Evolutionary conservation across 345 rosid genomes (phyloP).

Genomic region (Linum lewisii): DNA sequence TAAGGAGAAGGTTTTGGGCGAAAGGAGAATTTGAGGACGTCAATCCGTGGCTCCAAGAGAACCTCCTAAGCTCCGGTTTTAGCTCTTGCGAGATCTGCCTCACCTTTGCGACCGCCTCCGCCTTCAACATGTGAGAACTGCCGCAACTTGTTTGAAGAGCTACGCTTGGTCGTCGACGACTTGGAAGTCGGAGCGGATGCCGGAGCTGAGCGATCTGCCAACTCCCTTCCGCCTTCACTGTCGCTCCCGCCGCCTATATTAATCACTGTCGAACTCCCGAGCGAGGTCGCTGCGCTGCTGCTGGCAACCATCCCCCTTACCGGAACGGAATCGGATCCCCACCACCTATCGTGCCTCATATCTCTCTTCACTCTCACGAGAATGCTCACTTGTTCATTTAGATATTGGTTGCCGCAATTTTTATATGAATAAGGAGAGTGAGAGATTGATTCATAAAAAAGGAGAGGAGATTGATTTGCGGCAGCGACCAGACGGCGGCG

Average conservation of each 20-base stretch:
- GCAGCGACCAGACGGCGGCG: too few species aligned
- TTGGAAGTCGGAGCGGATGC: conserved; percentile 41
- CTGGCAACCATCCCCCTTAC: conserved; percentile 12
- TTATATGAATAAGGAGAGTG: too few species aligned
- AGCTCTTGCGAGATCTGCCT: conserved; percentile 77
- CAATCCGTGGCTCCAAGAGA: conserved; percentile 66
- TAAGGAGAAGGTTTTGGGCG: conserved; percentile 37
- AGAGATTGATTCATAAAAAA: too few species aligned
- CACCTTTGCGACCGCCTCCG: conserved; percentile 92
- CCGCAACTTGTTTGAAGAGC: conserved; percentile 48
- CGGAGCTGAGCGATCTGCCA: conserved; percentile 13
- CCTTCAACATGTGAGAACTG: conserved; percentile 84
- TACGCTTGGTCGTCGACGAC: conserved; percentile 64
- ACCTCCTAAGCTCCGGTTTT: conserved; percentile 53
- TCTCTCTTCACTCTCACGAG: conserved; percentile 28
- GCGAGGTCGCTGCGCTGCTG: conserved; percentile 43
- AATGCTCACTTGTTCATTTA: too few species aligned
- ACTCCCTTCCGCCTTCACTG: conserved; percentile 15
- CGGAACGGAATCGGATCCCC: conserved; percentile 77
- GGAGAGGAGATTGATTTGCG: too few species aligned
- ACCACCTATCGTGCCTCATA: conserved; percentile 61
- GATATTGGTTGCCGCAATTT: too few species aligned
- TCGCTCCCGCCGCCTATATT: conserved; percentile 14
- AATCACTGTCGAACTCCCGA: conserved; percentile 22
- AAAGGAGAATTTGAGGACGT: conserved; percentile 34